Percentiles rank a stretch among this genome's conserved stretches.
These are phyloP conservation scores for Lachnellula occidentalis DNA, from an alignment of 2,329 filamentous ascomycete genomes.

Conservation along the genomic window DNA sequence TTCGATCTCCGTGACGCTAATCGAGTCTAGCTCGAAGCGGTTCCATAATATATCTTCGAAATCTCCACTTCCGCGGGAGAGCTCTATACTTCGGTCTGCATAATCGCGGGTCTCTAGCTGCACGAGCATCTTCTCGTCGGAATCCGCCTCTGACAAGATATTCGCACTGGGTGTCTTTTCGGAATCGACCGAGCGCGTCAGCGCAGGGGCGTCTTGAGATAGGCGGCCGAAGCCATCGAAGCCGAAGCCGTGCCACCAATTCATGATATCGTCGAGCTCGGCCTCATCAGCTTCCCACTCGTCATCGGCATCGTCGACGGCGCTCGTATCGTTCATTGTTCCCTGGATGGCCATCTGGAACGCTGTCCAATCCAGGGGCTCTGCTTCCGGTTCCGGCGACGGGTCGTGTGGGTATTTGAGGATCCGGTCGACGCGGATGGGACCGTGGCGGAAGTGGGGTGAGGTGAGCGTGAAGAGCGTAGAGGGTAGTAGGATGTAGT, in stretches of 20 bases:
- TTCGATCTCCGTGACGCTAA: not conserved
- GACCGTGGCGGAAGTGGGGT: constrained; percentile 49
- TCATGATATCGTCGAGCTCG: constrained; percentile 18
- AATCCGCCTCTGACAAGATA: too few species aligned
- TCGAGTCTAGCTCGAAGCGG: not conserved
- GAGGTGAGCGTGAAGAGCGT: constrained; percentile 45
- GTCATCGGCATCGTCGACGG: constrained; percentile 9
- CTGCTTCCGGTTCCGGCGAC: constrained; percentile 32
- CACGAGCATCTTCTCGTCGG: not conserved
- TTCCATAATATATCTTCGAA: not conserved
- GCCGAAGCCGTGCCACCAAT: constrained; percentile 23
- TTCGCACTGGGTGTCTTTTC: not conserved
- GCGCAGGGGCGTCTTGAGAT: not conserved
- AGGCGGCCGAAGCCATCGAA: constrained; percentile 7
- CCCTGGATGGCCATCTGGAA: constrained; percentile 61
- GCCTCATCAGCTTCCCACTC: constrained; percentile 16
- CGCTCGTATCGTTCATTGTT: constrained; percentile 40
- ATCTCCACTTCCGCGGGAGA: not conserved
- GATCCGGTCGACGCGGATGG: constrained; percentile 45
- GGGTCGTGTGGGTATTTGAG: constrained; percentile 32
- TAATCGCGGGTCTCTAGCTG: not conserved
- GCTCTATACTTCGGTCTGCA: not conserved
- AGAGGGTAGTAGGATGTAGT: constrained; percentile 34
- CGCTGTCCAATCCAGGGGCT: constrained; percentile 56
- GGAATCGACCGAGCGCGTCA: not conserved